Base-by-base conservation (phyloP, 306 rosid genomes). In the Erythrophleum fordii region DNA sequence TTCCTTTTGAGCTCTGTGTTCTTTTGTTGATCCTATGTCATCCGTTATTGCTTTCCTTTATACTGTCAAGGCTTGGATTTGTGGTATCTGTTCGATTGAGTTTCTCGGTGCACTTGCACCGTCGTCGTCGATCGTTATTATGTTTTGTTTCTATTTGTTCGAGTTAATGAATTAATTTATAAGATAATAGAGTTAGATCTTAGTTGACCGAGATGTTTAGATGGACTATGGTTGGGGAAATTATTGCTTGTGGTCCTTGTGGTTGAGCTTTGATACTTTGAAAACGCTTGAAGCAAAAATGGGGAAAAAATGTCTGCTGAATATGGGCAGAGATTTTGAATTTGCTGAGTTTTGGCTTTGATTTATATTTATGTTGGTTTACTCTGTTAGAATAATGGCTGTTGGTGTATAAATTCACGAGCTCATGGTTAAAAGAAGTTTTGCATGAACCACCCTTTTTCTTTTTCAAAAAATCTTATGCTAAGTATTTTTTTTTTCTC, bases 91-190 rank as follows among this genome's bases (percentile, higher is more conserved):
- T 62, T 60, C 8, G 72, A 68, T 69, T 16, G 14, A 11, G 29
- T 9, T 70, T 16, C 37, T 13, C 10, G 2, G 14, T 26, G 8
- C 3, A 11, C 64, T n/a, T 22, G 9, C 8, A 5, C 66, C 8
- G 28, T 72, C 12, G 17, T 59, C 14, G 25, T 25, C 26, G 84
- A 71, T 80, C 82, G 76, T 41, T 53, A 6, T 6, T 17, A 6
- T n/a, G 17, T 58, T 23, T 23, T 25, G 49, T 68, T 53, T n/a
- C 9, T 9, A 46, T 60, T 62, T 28, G 1, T 78, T 75, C n/a
- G 18, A 4, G 11, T 4, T 13, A 25, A 25, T 16, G 31, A 16
- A 64, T 64, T 17, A 42, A 11, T 31, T 11, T 29, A 29, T 13
- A 22, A 16, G 42, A 58, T 6, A 16, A 16, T 31, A 2, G 45